Conservation (phyloP, 805 yeast genomes). For the Scheffersomyces amazonensis region DNA sequence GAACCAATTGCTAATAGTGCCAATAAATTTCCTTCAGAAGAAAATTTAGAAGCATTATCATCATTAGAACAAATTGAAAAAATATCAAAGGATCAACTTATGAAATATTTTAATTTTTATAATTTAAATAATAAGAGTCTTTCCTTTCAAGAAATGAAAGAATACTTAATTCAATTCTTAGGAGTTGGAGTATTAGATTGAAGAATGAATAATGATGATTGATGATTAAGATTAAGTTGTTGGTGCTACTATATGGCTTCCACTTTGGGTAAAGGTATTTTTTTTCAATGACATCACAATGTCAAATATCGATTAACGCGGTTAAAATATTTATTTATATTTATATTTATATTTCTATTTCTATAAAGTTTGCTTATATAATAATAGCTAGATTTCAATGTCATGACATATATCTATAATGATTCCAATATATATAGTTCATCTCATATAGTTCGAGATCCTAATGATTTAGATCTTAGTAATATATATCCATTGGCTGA, state of each 20-base stretch:
- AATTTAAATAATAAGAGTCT: neutral
- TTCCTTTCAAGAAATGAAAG: neutral
- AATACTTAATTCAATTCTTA: neutral
- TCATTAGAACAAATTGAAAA: neutral
- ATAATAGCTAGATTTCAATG: too few relatives aligned
- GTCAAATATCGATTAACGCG: too few relatives aligned
- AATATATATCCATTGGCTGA: constrained; percentile 16
- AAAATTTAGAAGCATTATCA: neutral
- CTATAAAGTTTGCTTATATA: too few relatives aligned
- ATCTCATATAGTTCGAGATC: neutral
- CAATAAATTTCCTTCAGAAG: neutral
- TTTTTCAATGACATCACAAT: too few relatives aligned
- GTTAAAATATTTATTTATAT: too few relatives aligned
- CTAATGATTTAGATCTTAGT: constrained; percentile 3
- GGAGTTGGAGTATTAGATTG: neutral
- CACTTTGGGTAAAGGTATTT: too few relatives aligned
- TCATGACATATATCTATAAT: constrained; percentile 19
- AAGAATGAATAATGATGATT: too few relatives aligned
- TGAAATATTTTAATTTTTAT: neutral
- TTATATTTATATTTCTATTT: too few relatives aligned
- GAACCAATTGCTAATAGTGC: neutral
- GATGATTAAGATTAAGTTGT: too few relatives aligned
- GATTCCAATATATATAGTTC: constrained; percentile 20
- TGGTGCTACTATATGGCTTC: too few relatives aligned
- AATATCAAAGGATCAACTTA: neutral